Evolutionary conservation across 1,139 yeast species (phyloP), one percentile per base, ranked within the genome.

Genomic region (Chernovozyma aurita): DNA sequence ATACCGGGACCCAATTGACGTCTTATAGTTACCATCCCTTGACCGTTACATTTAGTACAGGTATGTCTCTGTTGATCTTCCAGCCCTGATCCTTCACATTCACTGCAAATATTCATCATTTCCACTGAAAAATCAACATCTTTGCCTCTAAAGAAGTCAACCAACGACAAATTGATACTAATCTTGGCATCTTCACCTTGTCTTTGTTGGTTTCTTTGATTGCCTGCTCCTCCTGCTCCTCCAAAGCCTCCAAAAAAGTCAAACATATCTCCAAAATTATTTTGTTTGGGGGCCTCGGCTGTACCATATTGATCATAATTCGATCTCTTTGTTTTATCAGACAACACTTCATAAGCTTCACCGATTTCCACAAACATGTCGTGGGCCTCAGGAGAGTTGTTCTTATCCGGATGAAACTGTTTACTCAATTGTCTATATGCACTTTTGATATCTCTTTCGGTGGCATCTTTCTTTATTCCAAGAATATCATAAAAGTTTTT

Each of bases 321-420:
- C 29, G 69, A 54, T 42, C 86, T 75, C 59, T 87, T 85, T 38
- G 84, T 85, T 12, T 74, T 61, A 54, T 90, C 90, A 41, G 81
- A 76, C 43, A 92, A 71, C 11, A 88, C 86, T 43, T 90, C 97
- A 57, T 92, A 92, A 0, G 97, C 97, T 49, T 85, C 95, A 7
- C 96, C 95, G 21, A 92, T 77, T 57, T 88, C 95, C 36, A 92
- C 81, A 59, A 88, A 92, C 59, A 76, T 82, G 39, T 83, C 82
- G 46, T 85, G 90, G 2, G 97, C 95, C 30, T 74, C 82, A 17
- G 85, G 92, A 46, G 82, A 78, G 4, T 70, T 83, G 53, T 92
- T 92, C 65, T 94, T 92, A 59, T 92, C 98, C 1, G 98, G 98
- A 55, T 92, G 98, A 59, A 77, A 88, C 53, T 85, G 86, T 57